Evolutionary conservation across 768 basidiomycete species (phyloP), one percentile per base, ranked within the genome.

Genomic region (Amanita rimosa): DNA sequence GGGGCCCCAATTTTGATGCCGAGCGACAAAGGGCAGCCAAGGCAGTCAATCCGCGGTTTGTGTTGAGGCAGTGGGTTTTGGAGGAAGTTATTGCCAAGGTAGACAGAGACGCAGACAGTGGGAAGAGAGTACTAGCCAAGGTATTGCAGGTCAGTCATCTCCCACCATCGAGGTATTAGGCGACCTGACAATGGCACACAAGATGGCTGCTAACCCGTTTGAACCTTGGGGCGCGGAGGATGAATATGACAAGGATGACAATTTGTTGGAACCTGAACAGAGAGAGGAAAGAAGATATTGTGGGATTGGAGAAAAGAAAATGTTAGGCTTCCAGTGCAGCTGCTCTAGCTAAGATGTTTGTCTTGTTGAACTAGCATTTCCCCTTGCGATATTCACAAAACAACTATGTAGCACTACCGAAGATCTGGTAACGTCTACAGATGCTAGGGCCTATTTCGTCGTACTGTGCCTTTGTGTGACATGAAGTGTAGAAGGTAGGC

Each of bases 391-490:
- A 37, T 16, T 37, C 17, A 17, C 17, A 26, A 22, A 42, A 13
- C 1, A 16, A 56, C 61, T 77, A 88, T 33, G 85, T 87, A 37
- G 85, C 86, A 59, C 85, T 89, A 52, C 91, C 91, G 58, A 94
- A 94, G 56, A 94, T 93, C 65, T 90, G 85, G 73, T 93, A 94
- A 52, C 91, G 76, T 61, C 91, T 77, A 67, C 87, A 91, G 57
- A 94, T 92, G 61, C 85, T 89, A 11, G 91, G 91, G 13, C 90
- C 91, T 48, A 92, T 76, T 67, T 93, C 90, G 61, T 93, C 91
- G 61, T 95, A 96, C 58, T 96, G 90, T 17, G 86, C 89, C 62
- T 93, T 90, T 43, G 88, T 90, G 68, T 93, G 93, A 67, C 91
- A 94, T 44, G 81, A 93, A 5, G 83, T 82, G 68, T 94, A 94